Evolutionary conservation across 768 basidiomycete genomes (phyloP), one percentile per base, ranked within the genome.

Genomic region (Chalciporus sphaerocephalus): DNA sequence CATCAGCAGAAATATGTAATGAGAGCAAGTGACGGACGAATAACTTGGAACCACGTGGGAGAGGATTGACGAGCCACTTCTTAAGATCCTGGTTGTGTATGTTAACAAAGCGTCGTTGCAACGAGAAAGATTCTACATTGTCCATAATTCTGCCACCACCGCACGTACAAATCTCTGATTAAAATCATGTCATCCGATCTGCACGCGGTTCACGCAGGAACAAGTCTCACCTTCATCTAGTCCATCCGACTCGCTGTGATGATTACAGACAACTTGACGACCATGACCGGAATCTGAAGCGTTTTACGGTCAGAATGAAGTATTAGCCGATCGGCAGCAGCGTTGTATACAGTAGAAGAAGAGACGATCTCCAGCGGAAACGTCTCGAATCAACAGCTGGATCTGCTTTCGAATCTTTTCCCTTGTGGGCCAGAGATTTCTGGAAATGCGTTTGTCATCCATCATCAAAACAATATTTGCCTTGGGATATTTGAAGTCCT

Each of bases 281-380:
- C 72, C 73, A 51, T 81, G 79, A 0, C 80, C 80, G 0, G 78
- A 72, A 52, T 75, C 74, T 75, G 46, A 42, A 21, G n/a, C 28
- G 22, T n/a, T 5, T 11, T 12, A 3, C 18, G 21, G 13, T 54
- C 22, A 47, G 42, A 22, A 34, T n/a, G 15, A 5, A 2, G 17
- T 25, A 15, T 18, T 6, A 16, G 15, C 15, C 5, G 2, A 5
- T 6, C 17, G 1, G 12, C 5, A 21, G 22, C 2, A 33, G 20
- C 1, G 11, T 13, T 4, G 16, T 73, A 46, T 42, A 81, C 80
- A 83, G 35, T 79, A 78, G 46, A 83, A 80, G 48, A 81, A 76
- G 51, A 79, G 75, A 2, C 59, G 71, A 48, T 81, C 81, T 0
- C 75, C 75, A 3, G 71, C 49, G 15, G 66, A 59, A 8, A 72